Conservation (phyloP, 164 flowering plant genomes). For the Aristolochia fimbriata region DNA sequence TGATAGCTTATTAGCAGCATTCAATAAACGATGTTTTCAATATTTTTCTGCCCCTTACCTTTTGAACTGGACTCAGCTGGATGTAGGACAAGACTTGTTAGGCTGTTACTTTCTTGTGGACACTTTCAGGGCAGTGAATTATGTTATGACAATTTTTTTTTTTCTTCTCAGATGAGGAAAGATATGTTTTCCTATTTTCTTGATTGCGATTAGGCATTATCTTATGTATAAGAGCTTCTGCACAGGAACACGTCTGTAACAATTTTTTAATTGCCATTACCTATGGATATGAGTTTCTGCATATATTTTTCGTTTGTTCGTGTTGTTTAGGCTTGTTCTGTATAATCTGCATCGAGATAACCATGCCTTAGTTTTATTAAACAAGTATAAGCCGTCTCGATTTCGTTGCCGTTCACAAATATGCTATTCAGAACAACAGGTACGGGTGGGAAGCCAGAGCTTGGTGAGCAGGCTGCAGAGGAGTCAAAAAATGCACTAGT, state of each 20-base stretch:
- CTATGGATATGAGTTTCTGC: too few species aligned
- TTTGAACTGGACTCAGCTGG: too few species aligned
- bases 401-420: constrained; percentile 6
- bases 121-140: background rate
- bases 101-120: too few species aligned
- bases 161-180: too few species aligned
- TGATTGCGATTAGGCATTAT: too few species aligned
- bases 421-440: constrained; percentile 19
- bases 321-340: background rate
- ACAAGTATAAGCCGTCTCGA: background rate
- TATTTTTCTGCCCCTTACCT: background rate
- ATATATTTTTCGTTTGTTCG: background rate
- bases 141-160: background rate
- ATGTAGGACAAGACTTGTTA: too few species aligned
- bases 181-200: too few species aligned
- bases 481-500: constrained; percentile 19
- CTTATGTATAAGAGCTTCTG: too few species aligned
- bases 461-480: constrained; percentile 25
- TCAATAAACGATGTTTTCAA: background rate
- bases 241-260: too few species aligned
- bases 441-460: constrained; percentile 23
- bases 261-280: too few species aligned
- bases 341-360: background rate
- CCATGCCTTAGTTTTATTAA: background rate
- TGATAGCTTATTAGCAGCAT: background rate